These are phyloP conservation scores for Fusarium subglutinans DNA, from an alignment of 2,329 filamentous ascomycete genomes.

Conservation along the genomic window DNA sequence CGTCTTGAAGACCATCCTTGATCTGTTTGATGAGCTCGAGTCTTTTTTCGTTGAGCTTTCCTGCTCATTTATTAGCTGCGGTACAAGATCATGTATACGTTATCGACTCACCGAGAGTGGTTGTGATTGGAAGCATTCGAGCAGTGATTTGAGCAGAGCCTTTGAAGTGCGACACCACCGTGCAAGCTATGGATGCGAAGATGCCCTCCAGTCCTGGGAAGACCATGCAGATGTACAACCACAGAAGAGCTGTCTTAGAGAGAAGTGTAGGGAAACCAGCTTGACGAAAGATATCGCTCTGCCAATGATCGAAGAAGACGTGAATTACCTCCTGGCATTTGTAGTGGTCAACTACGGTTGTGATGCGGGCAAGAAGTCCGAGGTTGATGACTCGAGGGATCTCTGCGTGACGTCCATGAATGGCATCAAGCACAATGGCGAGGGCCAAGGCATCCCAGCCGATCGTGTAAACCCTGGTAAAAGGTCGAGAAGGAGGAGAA, in stretches of 20 bases:
- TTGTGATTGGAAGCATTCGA: background rate
- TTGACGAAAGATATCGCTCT: background rate
- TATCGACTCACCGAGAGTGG: background rate
- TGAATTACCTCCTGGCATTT: background rate
- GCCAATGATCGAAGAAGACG: background rate
- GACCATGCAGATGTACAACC: background rate
- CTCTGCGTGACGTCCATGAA: background rate
- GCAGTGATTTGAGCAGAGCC: background rate
- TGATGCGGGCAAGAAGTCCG: background rate
- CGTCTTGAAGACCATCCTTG: fast-evolving
- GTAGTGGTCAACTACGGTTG: constrained; percentile 13
- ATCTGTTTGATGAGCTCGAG: background rate
- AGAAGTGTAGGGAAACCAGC: background rate
- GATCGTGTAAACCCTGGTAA: background rate
- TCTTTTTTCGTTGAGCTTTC: background rate
- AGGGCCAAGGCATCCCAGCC: background rate
- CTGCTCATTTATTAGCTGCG: background rate
- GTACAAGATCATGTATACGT: background rate
- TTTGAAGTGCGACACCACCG: fast-evolving
- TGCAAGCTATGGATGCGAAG: background rate
- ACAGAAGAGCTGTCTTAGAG: background rate
- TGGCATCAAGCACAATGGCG: background rate
- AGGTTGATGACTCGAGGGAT: background rate
- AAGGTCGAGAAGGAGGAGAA: background rate
- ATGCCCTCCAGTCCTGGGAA: background rate